Percentiles rank a stretch among this genome's conserved stretches.
Evolutionary conservation across 208 protist species (phyloP).

Genomic region (Leishmania tarentolae): DNA sequence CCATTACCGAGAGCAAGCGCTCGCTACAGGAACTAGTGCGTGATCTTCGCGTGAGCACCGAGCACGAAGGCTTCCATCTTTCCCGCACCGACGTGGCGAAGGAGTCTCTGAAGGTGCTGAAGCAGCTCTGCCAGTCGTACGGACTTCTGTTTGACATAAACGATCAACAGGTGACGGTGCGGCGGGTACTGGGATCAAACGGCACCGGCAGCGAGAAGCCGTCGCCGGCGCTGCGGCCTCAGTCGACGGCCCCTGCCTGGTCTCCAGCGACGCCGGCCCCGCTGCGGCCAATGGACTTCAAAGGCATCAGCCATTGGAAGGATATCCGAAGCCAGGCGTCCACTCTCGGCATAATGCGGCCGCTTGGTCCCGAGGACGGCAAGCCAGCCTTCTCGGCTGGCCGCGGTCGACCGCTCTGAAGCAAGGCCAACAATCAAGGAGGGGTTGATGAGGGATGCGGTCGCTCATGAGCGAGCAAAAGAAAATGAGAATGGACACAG

Average conservation of each 20-base stretch:
- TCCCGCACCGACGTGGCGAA: constrained; percentile 58
- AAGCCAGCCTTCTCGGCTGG: constrained; percentile 59
- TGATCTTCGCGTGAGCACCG: constrained; percentile 73
- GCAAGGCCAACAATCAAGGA: background rate
- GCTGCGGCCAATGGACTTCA: constrained; percentile 74
- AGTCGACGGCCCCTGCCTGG: constrained; percentile 36
- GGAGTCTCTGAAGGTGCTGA: constrained; percentile 73
- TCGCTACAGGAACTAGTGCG: constrained; percentile 75
- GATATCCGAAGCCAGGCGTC: constrained; percentile 46
- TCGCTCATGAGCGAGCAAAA: background rate
- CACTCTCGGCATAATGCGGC: constrained; percentile 51
- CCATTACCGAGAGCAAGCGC: constrained; percentile 28
- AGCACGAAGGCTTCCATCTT: constrained; percentile 78
- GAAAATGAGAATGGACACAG: background rate
- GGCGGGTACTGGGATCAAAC: constrained; percentile 46
- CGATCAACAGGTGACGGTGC: constrained; percentile 66
- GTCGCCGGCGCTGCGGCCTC: constrained; percentile 60
- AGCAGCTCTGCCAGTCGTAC: constrained; percentile 82
- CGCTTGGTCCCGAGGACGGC: constrained; percentile 63
- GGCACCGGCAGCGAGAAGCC: constrained; percentile 45
- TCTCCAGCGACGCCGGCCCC: constrained; percentile 53
- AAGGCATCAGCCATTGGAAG: constrained; percentile 77
- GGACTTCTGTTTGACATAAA: constrained; percentile 61
- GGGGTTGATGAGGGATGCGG: background rate
- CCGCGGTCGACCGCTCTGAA: constrained; percentile 52